Evolutionary conservation across 768 basidiomycete species (phyloP).

Genomic region (Pholiota microspora): DNA sequence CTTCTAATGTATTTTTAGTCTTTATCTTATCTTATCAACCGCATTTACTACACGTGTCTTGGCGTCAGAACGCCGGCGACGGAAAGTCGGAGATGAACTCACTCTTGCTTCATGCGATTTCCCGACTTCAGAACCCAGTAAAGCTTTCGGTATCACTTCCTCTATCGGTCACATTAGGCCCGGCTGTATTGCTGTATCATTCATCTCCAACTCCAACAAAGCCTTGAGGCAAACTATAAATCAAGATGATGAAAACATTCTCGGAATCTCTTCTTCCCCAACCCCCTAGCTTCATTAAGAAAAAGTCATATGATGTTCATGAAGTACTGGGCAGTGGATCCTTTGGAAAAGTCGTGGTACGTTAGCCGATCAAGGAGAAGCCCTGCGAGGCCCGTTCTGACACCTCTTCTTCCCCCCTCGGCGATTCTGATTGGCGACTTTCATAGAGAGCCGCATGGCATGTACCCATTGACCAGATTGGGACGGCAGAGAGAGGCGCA

Average conservation of each 20-base stretch:
- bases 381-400: neutral
- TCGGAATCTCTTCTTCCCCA: constrained; percentile 73
- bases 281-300: constrained; percentile 84
- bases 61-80: neutral
- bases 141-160: neutral
- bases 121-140: neutral
- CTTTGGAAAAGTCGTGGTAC: constrained; percentile 87
- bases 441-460: constrained; percentile 77
- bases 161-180: neutral
- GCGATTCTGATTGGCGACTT: neutral
- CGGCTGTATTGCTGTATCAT: neutral
- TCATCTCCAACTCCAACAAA: neutral
- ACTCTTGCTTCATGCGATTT: neutral
- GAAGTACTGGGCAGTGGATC: constrained; percentile 78
- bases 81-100: neutral
- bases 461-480: constrained; percentile 60
- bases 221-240: neutral
- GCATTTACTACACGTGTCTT: neutral
- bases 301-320: constrained; percentile 75
- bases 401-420: neutral
- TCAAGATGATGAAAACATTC: constrained; percentile 38
- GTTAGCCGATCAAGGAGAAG: constrained; percentile 12
- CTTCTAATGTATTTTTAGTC: too few relatives aligned
- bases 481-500: constrained; percentile 58
- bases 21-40: neutral